Conservation (phyloP, 768 basidiomycete genomes). For the Termitomyces eurrhizus region DNA sequence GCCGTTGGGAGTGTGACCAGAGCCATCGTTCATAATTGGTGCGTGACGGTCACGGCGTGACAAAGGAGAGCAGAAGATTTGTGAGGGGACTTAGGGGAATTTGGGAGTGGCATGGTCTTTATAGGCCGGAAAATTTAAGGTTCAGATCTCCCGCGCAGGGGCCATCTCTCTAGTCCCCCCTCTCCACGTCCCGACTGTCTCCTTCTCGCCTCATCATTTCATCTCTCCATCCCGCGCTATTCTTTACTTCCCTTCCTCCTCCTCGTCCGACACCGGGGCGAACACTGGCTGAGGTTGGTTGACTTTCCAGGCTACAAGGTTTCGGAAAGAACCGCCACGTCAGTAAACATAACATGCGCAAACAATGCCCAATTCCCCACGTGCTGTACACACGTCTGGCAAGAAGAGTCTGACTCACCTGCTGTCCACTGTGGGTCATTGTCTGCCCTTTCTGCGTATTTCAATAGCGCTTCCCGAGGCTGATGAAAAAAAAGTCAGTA, state of each 20-base stretch:
- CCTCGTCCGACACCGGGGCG: conserved; percentile 57
- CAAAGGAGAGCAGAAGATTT: conserved; percentile 58
- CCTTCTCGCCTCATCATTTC: conserved; percentile 13
- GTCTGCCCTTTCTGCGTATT: conserved; percentile 77
- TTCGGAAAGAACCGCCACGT: conserved; percentile 62
- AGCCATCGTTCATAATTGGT: conserved; percentile 56
- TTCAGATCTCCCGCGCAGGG: conserved; percentile 81
- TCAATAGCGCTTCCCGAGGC: conserved; percentile 97
- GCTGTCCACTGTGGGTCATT: conserved; percentile 79
- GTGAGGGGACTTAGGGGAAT: conserved; percentile 75
- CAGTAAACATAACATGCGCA: conserved; percentile 49
- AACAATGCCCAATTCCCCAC: conserved; percentile 28
- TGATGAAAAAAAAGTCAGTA: conserved; percentile 33
- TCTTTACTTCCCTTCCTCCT: conserved; percentile 42
- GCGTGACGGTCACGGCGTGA: conserved; percentile 78
- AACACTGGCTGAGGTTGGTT: conserved; percentile 90
- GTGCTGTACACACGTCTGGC: conserved; percentile 21
- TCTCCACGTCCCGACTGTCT: conserved; percentile 17
- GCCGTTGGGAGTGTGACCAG: conserved; percentile 38
- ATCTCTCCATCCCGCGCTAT: conserved; percentile 4
- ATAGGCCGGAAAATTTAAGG: conserved; percentile 79
- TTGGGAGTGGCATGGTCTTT: conserved; percentile 70
- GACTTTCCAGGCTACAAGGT: conserved; percentile 73
- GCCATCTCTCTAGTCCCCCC: conserved; percentile 40
- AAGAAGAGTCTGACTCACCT: conserved; percentile 51